Conservation (phyloP, 768 basidiomycete species). For the Calocera cornea region DNA sequence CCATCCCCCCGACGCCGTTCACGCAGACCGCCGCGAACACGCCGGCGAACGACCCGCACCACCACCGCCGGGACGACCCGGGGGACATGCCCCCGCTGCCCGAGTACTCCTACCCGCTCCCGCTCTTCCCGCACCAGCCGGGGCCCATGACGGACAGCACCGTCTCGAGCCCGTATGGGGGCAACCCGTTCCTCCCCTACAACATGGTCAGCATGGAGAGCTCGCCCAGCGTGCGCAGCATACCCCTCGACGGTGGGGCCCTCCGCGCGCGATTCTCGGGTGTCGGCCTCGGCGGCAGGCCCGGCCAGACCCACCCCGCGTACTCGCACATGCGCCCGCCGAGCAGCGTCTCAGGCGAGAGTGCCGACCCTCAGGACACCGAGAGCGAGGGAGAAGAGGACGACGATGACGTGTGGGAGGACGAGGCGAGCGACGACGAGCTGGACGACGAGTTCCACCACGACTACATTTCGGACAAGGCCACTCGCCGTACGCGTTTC, state of each 20-base stretch:
- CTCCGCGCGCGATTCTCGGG: not conserved
- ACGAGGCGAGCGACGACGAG: constrained; percentile 12
- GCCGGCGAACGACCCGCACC: not conserved
- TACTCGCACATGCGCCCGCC: not conserved
- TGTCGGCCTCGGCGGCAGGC: not conserved
- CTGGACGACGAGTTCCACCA: constrained; percentile 12
- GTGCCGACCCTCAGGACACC: constrained; percentile 9
- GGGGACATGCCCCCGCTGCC: not conserved
- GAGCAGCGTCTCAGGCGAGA: constrained; percentile 6
- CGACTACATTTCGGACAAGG: constrained; percentile 10
- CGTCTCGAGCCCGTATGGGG: constrained; percentile 8
- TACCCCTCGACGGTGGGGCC: not conserved
- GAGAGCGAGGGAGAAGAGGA: constrained; percentile 12
- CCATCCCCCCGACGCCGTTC: constrained; percentile 13
- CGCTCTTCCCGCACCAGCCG: constrained; percentile 5
- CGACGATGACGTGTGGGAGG: constrained; percentile 13
- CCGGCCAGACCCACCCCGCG: constrained; percentile 3
- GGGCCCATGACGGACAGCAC: constrained; percentile 1
- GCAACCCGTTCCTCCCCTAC: constrained; percentile 11
- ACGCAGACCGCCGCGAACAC: constrained; percentile 3
- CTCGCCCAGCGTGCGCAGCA: constrained; percentile 6
- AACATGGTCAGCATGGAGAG: not conserved
- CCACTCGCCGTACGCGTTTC: constrained; percentile 10
- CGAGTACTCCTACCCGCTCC: constrained; percentile 1
- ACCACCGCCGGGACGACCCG: not conserved